Conservation (phyloP, 1,139 yeast species). For the Wickerhamiella infanticola region DNA sequence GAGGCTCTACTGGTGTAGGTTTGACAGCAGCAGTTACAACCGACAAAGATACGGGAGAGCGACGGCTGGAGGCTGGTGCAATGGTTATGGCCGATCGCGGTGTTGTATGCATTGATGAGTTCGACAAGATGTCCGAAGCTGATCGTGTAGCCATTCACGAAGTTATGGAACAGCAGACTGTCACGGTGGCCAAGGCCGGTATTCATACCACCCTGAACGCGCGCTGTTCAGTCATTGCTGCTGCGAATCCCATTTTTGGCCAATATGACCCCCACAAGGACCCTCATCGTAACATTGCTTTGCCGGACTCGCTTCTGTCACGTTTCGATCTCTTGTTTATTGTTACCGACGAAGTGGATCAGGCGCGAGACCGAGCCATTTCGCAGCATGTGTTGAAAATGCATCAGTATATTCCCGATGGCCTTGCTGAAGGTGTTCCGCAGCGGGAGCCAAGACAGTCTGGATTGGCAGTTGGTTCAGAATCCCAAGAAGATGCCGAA, state of each 20-base stretch:
- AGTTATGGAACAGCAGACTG: conserved; percentile 99
- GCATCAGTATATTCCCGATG: conserved; percentile 83
- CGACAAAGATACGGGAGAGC: conserved; percentile 93
- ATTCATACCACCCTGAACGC: conserved; percentile 94
- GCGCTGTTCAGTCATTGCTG: conserved; percentile 93
- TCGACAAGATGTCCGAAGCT: conserved; percentile 92
- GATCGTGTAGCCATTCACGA: conserved; percentile 98
- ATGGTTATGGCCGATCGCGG: conserved; percentile 98
- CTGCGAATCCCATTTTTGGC: conserved; percentile 96
- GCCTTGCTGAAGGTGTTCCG: conserved; percentile 88
- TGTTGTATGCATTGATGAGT: conserved; percentile 94
- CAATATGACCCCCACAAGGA: conserved; percentile 94
- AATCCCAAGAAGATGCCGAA: conserved; percentile 30
- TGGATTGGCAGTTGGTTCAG: conserved; percentile 66
- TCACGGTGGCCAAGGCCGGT: conserved; percentile 96
- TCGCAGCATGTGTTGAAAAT: conserved; percentile 91
- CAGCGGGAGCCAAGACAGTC: conserved; percentile 60
- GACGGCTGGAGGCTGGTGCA: conserved; percentile 97
- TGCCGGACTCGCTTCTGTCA: conserved; percentile 89
- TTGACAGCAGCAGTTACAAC: conserved; percentile 96
- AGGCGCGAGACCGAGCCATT: conserved; percentile 67
- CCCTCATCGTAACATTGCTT: conserved; percentile 90
- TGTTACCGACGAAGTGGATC: conserved; percentile 89
- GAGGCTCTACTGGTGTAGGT: conserved; percentile 99
- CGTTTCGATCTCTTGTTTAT: conserved; percentile 94